These are phyloP conservation scores for Neurospora sublineolata DNA, from an alignment of 495 filamentous ascomycete genomes.

Conservation along the genomic window DNA sequence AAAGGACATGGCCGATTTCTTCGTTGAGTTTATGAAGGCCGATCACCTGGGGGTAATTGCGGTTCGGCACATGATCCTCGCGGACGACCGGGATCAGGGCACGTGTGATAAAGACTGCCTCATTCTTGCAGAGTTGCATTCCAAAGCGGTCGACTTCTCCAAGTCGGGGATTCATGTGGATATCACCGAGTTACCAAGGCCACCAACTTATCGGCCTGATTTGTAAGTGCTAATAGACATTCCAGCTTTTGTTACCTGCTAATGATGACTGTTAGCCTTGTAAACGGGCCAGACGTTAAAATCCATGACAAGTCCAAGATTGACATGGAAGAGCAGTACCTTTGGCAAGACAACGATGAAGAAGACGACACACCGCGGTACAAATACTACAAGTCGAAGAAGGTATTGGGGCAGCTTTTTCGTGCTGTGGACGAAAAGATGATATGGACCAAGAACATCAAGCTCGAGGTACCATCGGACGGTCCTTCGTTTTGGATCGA, in stretches of 20 bases:
- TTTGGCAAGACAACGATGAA: conserved; percentile 25
- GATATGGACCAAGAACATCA: conserved; percentile 50
- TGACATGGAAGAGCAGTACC: conserved; percentile 25
- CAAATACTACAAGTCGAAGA: conserved; percentile 54
- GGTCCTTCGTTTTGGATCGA: conserved; percentile 29
- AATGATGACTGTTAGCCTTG: conserved; percentile 29
- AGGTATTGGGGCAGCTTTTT: conserved; percentile 63
- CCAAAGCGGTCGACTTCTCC: conserved; percentile 70
- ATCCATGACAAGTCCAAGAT: conserved; percentile 39
- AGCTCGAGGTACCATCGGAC: conserved; percentile 9
- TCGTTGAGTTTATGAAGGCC: conserved; percentile 67
- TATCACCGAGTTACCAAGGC: conserved; percentile 18
- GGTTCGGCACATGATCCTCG: conserved; percentile 52
- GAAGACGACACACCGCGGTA: conserved; percentile 42
- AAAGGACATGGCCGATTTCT: conserved; percentile 64
- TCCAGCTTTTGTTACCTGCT: background rate
- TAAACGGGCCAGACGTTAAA: conserved; percentile 48
- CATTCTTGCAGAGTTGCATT: conserved; percentile 56
- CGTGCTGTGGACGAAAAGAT: conserved; percentile 60
- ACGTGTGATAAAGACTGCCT: conserved; percentile 47
- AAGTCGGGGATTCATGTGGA: conserved; percentile 64
- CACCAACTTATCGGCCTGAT: conserved; percentile 22
- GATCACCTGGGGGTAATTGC: conserved; percentile 64
- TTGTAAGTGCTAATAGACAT: conserved; percentile 21
- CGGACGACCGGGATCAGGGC: conserved; percentile 44